Evolutionary conservation across 108 stramenopile genomes (phyloP).

Genomic region (Thalassiosira profunda): DNA sequence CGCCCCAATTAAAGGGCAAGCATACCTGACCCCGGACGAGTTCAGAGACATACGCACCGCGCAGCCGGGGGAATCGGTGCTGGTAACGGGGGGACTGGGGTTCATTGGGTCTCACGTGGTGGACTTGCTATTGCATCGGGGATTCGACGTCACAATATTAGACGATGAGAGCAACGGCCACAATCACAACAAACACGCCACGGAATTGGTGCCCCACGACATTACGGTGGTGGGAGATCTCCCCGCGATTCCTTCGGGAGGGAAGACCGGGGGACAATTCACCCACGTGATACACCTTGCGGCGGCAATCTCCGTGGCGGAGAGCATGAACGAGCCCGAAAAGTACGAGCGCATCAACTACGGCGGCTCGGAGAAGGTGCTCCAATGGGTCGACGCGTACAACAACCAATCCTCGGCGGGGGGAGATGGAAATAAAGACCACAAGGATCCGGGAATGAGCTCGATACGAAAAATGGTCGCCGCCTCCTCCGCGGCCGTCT

Average conservation of each 20-base stretch:
- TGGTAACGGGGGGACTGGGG: slow-evolving; percentile 87
- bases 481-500: slow-evolving; percentile 46
- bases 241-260: slow-evolving; percentile 22
- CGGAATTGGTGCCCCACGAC: slow-evolving; percentile 44
- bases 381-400: slow-evolving; percentile 41
- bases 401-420: slow-evolving; percentile 12
- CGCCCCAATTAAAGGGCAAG: slow-evolving; percentile 23
- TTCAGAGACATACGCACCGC: slow-evolving; percentile 31
- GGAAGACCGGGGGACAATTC: slow-evolving; percentile 67
- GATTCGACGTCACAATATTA: slow-evolving; percentile 78
- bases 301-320: slow-evolving; percentile 68
- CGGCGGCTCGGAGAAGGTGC: slow-evolving; percentile 52
- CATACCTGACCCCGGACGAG: slow-evolving; percentile 31
- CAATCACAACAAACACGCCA: slow-evolving; percentile 34
- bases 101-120: slow-evolving; percentile 85
- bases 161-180: slow-evolving; percentile 73
- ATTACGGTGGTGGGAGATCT: slow-evolving; percentile 45
- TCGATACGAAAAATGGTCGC: slow-evolving; percentile 43
- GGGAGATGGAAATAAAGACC: not conserved
- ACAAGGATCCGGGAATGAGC: too few species aligned
- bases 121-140: slow-evolving; percentile 66
- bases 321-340: slow-evolving; percentile 49
- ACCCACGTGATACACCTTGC: slow-evolving; percentile 63
- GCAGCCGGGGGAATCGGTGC: slow-evolving; percentile 44
- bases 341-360: slow-evolving; percentile 49